Conservation (phyloP, 352 stramenopile genomes). For the Globisporangium heterothallicum region DNA sequence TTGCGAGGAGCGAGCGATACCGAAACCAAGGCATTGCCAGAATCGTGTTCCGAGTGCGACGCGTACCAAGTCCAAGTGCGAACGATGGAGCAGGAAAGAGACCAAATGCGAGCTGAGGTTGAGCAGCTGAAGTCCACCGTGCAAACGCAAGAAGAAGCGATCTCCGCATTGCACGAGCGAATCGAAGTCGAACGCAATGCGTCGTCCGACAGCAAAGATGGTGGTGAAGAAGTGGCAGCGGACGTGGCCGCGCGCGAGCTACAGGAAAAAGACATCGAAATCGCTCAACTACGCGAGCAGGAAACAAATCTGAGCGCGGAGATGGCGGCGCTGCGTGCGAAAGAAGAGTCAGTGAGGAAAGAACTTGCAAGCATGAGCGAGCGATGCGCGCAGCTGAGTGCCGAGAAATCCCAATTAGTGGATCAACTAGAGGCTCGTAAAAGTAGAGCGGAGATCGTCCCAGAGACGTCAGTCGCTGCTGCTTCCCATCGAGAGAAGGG, state of each 20-base stretch:
- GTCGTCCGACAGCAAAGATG: neutral
- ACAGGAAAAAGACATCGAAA: conserved; percentile 14
- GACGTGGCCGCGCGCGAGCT: conserved; percentile 5
- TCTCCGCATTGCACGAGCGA: conserved; percentile 10
- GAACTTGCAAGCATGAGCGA: neutral
- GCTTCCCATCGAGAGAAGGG: neutral
- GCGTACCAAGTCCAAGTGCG: conserved; percentile 9
- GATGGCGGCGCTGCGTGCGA: neutral
- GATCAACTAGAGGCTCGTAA: neutral
- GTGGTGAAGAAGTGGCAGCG: too few relatives aligned
- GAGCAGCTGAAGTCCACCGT: conserved; percentile 1
- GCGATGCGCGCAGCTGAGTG: neutral
- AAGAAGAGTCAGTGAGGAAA: neutral
- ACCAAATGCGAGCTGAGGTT: conserved; percentile 14
- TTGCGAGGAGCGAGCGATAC: neutral
- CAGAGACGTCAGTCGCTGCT: neutral
- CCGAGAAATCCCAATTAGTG: neutral
- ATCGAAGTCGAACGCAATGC: neutral
- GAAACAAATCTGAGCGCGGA: conserved; percentile 6
- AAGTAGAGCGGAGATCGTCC: neutral
- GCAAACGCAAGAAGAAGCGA: neutral
- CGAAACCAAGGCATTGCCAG: neutral
- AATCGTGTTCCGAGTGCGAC: neutral
- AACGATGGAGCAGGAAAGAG: conserved; percentile 6
- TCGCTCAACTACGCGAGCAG: conserved; percentile 12